Conservation (phyloP, 108 stramenopile species). For the Cyclotella atomus region DNA sequence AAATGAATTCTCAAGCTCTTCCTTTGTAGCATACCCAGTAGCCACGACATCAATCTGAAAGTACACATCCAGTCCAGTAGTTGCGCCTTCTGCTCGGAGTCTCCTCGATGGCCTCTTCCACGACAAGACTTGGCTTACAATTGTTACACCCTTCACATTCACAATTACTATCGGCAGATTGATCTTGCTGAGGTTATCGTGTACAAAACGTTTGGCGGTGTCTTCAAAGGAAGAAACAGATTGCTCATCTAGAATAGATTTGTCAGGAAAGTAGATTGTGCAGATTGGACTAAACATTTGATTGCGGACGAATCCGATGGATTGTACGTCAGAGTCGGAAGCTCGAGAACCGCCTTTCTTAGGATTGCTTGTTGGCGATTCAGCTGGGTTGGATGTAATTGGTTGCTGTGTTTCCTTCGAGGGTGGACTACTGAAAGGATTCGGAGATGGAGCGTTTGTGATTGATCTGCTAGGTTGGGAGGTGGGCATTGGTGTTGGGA, state of each 20-base stretch:
- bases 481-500: too few relatives aligned
- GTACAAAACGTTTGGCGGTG: background rate
- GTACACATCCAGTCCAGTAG: slow-evolving; percentile 2
- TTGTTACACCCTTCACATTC: background rate
- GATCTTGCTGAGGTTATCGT: background rate
- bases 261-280: background rate
- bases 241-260: background rate
- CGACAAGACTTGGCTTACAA: slow-evolving; percentile 1
- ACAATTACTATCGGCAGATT: background rate
- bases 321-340: background rate
- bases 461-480: too few relatives aligned
- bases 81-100: background rate
- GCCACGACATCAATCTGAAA: background rate
- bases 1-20: background rate
- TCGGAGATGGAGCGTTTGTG: too few relatives aligned
- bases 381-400: too few relatives aligned
- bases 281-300: background rate
- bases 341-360: too few relatives aligned
- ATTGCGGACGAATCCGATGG: background rate
- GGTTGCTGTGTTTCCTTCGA: too few relatives aligned
- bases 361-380: too few relatives aligned
- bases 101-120: background rate
- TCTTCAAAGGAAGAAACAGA: background rate
- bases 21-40: background rate
- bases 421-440: too few relatives aligned